phyloP scores from a whole-genome alignment of 768 basidiomycete genomes.

The Russula dissimulans region DNA sequence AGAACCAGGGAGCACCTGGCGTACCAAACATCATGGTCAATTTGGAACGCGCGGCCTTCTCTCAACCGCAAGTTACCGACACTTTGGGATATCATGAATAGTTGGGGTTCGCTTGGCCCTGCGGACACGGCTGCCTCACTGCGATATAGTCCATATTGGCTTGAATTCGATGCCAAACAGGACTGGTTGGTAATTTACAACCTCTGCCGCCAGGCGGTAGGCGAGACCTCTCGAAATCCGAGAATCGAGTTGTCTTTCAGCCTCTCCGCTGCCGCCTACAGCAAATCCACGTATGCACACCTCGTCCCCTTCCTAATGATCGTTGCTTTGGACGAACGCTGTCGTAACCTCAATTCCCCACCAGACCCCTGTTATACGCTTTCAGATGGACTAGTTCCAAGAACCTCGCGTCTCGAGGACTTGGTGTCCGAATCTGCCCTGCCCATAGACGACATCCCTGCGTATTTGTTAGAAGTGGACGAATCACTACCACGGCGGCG shows the following conservation, averaged over 20 bases:
- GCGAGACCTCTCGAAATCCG: neutral
- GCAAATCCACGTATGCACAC: neutral
- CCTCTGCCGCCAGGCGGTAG: neutral
- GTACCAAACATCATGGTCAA: neutral
- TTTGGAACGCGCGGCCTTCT: neutral
- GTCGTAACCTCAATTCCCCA: neutral
- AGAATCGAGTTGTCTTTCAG: neutral
- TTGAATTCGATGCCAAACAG: neutral
- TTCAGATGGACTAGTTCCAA: neutral
- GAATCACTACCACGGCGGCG: no score
- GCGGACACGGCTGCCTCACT: neutral
- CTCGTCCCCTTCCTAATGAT: neutral
- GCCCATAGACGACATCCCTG: neutral
- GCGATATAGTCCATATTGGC: slow-evolving; percentile 7
- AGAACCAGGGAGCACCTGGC: neutral
- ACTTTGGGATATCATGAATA: neutral
- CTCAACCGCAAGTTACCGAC: neutral
- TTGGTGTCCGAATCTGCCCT: neutral
- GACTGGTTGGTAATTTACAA: slow-evolving; percentile 9
- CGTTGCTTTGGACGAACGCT: neutral
- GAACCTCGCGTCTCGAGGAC: neutral
- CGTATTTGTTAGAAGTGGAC: no score
- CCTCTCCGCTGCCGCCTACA: neutral
- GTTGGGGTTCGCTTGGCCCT: neutral
- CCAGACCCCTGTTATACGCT: neutral